Percentiles rank a stretch among this genome's conserved stretches.
These are phyloP conservation scores for Dendrothele bispora DNA, from an alignment of 768 basidiomycete genomes.

Conservation along the genomic window DNA sequence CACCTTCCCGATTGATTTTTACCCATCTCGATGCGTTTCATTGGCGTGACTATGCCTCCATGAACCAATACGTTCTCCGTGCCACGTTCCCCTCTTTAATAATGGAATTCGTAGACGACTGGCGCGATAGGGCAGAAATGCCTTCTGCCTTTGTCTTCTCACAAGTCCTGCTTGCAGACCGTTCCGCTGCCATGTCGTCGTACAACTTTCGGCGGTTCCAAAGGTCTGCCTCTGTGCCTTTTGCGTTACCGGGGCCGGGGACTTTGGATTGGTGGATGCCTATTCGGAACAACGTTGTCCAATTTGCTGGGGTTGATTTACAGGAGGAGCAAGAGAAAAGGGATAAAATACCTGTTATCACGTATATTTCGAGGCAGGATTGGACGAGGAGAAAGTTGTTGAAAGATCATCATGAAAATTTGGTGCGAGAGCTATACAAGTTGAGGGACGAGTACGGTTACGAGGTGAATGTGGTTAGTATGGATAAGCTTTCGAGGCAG, in stretches of 20 bases:
- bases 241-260: conserved; percentile 58
- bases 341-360: conserved; percentile 68
- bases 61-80: conserved; percentile 69
- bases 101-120: conserved; percentile 82
- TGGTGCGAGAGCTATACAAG: conserved; percentile 73
- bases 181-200: conserved; percentile 79
- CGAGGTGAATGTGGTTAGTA: conserved; percentile 85
- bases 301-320: conserved; percentile 61
- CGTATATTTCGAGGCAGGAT: conserved; percentile 86
- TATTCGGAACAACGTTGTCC: conserved; percentile 69
- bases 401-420: conserved; percentile 70
- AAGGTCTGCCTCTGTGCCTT: conserved; percentile 75
- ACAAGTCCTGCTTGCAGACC: conserved; percentile 85
- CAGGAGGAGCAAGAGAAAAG: conserved; percentile 39
- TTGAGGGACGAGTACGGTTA: conserved; percentile 72
- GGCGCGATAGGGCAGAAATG: conserved; percentile 63
- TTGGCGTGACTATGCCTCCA: conserved; percentile 8
- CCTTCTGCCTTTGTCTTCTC: conserved; percentile 63
- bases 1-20: conserved; percentile 76
- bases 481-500: conserved; percentile 76
- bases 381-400: conserved; percentile 87
- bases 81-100: conserved; percentile 77
- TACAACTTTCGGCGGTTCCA: conserved; percentile 66
- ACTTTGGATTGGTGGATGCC: conserved; percentile 85
- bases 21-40: conserved; percentile 23